Conservation (phyloP, 2,329 filamentous ascomycete genomes). For the Beauveria sp. region DNA sequence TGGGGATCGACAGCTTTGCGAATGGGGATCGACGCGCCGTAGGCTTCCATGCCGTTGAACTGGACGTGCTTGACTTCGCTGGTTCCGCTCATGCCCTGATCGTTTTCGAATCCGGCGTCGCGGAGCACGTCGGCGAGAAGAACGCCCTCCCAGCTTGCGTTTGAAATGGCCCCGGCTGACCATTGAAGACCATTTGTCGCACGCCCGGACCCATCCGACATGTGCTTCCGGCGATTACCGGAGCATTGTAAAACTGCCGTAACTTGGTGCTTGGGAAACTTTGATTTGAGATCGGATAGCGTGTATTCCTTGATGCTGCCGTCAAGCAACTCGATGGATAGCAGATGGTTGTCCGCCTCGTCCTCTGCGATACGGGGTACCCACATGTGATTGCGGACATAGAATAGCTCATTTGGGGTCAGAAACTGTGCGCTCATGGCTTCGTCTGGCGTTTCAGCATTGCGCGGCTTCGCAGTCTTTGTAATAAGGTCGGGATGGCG, state of each 20-base stretch:
- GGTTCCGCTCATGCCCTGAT: conserved; percentile 27
- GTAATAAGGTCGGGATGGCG: conserved; percentile 44
- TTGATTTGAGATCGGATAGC: conserved; percentile 43
- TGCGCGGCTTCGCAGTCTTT: conserved; percentile 48
- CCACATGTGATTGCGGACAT: conserved; percentile 58
- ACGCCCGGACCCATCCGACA: conserved; percentile 39
- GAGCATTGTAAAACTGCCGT: conserved; percentile 53
- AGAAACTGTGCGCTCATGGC: conserved; percentile 42
- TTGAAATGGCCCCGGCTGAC: conserved; percentile 52
- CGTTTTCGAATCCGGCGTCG: conserved; percentile 45
- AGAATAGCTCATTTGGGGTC: conserved; percentile 50
- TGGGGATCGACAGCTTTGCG: conserved; percentile 49
- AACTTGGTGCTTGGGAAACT: conserved; percentile 42
- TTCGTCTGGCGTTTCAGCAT: conserved; percentile 50
- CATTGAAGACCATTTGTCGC: conserved; percentile 52
- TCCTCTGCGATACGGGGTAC: conserved; percentile 40
- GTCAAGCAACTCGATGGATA: conserved; percentile 49
- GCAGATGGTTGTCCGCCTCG: conserved; percentile 31
- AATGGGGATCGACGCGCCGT: conserved; percentile 54
- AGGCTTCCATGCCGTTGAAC: conserved; percentile 52
- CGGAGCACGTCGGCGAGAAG: conserved; percentile 46
- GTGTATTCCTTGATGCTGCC: conserved; percentile 46
- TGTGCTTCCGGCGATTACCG: conserved; percentile 51
- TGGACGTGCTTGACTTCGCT: conserved; percentile 44
- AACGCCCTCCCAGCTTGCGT: conserved; percentile 52